phyloP scores from a whole-genome alignment of 1,284 basidiomycete species.

The Microbotryomycetes sp. region DNA sequence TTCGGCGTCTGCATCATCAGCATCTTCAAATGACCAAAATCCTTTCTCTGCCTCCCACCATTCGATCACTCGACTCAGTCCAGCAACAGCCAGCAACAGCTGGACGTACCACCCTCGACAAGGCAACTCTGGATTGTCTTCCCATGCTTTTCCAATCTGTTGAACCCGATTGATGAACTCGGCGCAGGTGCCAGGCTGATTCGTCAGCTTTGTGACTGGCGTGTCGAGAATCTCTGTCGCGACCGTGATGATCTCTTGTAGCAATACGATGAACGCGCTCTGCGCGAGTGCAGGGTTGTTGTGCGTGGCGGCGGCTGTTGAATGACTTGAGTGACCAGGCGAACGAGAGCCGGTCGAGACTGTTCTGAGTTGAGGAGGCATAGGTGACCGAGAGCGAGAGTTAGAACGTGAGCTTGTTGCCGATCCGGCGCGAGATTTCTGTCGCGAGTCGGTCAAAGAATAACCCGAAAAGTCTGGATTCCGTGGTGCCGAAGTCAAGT shows the following conservation, averaged over 20 bases:
- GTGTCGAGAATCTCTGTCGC: conserved; percentile 94
- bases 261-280: conserved; percentile 79
- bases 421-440: conserved; percentile 29
- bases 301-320: background rate
- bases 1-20: conserved; percentile 64
- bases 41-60: conserved; percentile 99
- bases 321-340: conserved; percentile 7
- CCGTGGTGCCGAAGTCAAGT: conserved; percentile 24
- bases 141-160: conserved; percentile 87
- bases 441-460: conserved; percentile 7
- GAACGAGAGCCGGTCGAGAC: conserved; percentile 16
- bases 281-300: conserved; percentile 27
- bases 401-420: conserved; percentile 83
- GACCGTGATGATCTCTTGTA: conserved; percentile 87
- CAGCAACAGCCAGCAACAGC: conserved; percentile 90
- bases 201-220: conserved; percentile 74
- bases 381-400: conserved; percentile 87
- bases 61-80: conserved; percentile 89
- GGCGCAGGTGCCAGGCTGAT: conserved; percentile 75
- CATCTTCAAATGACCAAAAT: conserved; percentile 98
- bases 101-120: conserved; percentile 98
- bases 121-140: conserved; percentile 95
- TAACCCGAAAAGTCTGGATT: conserved; percentile 9
- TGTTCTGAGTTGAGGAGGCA: conserved; percentile 63
- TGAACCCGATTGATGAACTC: conserved; percentile 84